Conservation (phyloP, 2,329 filamentous ascomycete species). For the Beauveria medogensis region DNA sequence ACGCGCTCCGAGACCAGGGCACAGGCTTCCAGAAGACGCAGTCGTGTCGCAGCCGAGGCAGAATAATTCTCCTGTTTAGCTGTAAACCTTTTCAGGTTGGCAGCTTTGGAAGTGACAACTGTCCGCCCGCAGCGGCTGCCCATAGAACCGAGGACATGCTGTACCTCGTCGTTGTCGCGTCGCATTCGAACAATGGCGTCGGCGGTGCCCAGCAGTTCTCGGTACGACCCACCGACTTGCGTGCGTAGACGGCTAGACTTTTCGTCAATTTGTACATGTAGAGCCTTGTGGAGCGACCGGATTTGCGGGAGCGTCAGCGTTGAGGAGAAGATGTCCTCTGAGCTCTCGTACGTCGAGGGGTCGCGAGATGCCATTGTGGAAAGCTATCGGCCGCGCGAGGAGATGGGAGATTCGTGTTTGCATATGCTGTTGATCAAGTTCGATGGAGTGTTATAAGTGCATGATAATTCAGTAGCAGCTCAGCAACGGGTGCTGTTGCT, state of each 20-base stretch:
- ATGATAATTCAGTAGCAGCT: not conserved
- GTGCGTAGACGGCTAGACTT: constrained; percentile 54
- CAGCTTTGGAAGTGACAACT: constrained; percentile 58
- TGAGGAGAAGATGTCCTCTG: constrained; percentile 46
- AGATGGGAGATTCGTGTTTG: not conserved
- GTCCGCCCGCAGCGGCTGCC: constrained; percentile 69
- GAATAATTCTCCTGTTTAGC: constrained; percentile 20
- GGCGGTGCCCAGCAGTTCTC: constrained; percentile 82
- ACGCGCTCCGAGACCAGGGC: constrained; percentile 40
- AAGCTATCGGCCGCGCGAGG: constrained; percentile 1
- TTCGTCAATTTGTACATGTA: constrained; percentile 53
- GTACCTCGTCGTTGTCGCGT: constrained; percentile 64
- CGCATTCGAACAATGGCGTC: constrained; percentile 93
- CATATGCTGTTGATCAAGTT: not conserved
- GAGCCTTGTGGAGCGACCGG: constrained; percentile 51
- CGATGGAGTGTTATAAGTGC: not conserved
- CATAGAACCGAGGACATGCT: constrained; percentile 62
- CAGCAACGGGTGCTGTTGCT: not conserved
- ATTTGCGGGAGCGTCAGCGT: constrained; percentile 55
- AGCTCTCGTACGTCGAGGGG: constrained; percentile 36
- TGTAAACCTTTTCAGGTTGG: constrained; percentile 44
- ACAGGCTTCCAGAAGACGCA: constrained; percentile 45
- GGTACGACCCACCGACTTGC: constrained; percentile 64
- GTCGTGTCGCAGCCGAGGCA: constrained; percentile 31
- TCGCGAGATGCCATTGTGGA: constrained; percentile 36